Base-by-base conservation (phyloP, 805 yeast genomes). In the Hanseniaspora lachancei region DNA sequence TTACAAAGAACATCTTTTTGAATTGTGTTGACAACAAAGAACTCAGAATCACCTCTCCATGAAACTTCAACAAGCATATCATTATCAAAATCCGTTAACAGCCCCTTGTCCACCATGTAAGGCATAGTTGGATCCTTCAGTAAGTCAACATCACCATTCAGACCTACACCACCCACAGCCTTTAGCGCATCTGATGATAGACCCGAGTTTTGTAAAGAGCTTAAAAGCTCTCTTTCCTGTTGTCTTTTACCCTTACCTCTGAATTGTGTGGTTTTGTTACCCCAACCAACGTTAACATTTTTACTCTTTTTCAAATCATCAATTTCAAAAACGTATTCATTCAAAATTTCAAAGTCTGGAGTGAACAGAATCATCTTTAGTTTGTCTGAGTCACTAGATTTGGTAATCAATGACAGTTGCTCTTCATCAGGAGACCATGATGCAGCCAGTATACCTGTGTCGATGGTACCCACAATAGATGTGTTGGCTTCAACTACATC, bases 271-370 rank as follows among this genome's bases (percentile, higher is more conserved):
- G 91, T 97, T 61, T 84, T 82, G 59, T 84, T 86, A 64, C 99
- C 99, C 99, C 99, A 93, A 27, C 99, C 99, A 44, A 93, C 96
- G 29, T 91, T 83, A 39, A 93, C 96, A 65, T 93, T 96, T 61
- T 81, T 82, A 1, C 89, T 82, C 50, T 79, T 70, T 36, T 71
- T 66, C 48, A 89, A 73, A 66, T 93, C 98, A 9, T 75, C 76
- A 0, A 77, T 71, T 47, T 75, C 68, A 58, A 89, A 68, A 34
- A 69, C 67, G 56, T 74, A 74, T 63, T 91, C 97, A 12, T 79
- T 71, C 24, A 91, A 74, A 1, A 89, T 86, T 60, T 91, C 97
- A 60, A 89, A 85, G 44, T 77, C 71, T 60, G 95, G 76, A 40
- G 89, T 83, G 54, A 93, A 73, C 23, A 89, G 63, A 0, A 87